A percentile compares a stretch with the other conserved stretches of the same genome.
These are phyloP conservation scores for Talaromyces marneffei DNA, from an alignment of 2,329 filamentous ascomycete genomes.

Conservation along the genomic window DNA sequence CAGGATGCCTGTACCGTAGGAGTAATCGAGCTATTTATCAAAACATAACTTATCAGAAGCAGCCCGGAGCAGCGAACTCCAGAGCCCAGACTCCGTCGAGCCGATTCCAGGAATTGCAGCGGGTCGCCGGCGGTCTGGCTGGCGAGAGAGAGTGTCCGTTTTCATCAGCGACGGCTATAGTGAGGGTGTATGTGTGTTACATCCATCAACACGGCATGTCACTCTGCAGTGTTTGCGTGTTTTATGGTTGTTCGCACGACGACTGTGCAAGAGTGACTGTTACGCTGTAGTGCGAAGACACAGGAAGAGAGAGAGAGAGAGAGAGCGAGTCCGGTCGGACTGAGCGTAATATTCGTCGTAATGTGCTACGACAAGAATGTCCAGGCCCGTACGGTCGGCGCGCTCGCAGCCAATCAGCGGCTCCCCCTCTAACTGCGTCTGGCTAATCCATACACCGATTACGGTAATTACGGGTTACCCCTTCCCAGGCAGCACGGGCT, in stretches of 20 bases:
- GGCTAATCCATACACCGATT: neutral
- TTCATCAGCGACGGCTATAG: too few species aligned
- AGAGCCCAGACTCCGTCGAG: neutral
- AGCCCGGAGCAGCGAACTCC: neutral
- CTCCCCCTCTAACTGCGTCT: neutral
- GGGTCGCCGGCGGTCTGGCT: neutral
- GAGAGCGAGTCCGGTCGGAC: too few species aligned
- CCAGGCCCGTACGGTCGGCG: neutral
- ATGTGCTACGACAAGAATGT: too few species aligned
- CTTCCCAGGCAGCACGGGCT: neutral
- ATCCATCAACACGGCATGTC: neutral
- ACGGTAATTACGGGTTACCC: too few species aligned
- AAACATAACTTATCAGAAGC: neutral
- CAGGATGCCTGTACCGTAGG: too few species aligned
- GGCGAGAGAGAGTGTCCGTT: constrained; percentile 3
- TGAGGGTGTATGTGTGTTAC: neutral
- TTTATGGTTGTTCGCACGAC: too few species aligned
- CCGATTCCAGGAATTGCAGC: neutral
- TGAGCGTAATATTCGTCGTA: too few species aligned
- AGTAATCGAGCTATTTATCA: too few species aligned
- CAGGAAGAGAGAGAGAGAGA: too few species aligned
- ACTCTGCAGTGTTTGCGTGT: too few species aligned
- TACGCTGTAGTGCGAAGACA: too few species aligned
- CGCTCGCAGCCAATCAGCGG: neutral
- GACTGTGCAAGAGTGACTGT: too few species aligned